Evolutionary conservation across 163 green algal species (phyloP).

Genomic region (Chlorella variabilis): DNA sequence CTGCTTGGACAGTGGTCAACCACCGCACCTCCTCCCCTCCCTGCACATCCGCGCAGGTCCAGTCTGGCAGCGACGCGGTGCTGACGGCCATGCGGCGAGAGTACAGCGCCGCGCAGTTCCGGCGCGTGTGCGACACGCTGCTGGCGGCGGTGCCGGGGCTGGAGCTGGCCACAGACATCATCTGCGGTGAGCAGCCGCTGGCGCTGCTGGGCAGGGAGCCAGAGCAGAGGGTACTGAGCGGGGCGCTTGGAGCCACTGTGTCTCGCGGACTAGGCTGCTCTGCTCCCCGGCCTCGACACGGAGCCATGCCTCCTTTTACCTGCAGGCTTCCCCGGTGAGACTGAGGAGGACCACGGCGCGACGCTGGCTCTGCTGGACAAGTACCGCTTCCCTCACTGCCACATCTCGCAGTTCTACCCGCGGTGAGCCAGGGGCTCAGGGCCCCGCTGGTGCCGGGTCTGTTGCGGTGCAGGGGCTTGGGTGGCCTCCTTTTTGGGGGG

Average conservation of each 20-base stretch:
- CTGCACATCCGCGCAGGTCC: slow-evolving; percentile 38
- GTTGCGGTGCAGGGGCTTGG: neutral
- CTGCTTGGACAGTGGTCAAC: too few species aligned
- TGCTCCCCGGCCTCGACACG: too few species aligned
- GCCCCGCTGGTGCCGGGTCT: neutral
- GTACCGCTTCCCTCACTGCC: slow-evolving; percentile 84
- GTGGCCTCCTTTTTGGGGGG: too few species aligned
- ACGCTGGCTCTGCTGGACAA: slow-evolving; percentile 83
- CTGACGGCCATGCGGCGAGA: slow-evolving; percentile 90
- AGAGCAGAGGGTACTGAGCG: too few species aligned
- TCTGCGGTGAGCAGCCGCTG: slow-evolving; percentile 42
- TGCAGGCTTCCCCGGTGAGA: slow-evolving; percentile 73
- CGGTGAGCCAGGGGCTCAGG: slow-evolving; percentile 41
- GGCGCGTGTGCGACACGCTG: slow-evolving; percentile 79
- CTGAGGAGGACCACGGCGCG: slow-evolving; percentile 72
- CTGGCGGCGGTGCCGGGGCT: slow-evolving; percentile 68
- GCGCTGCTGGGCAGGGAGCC: neutral
- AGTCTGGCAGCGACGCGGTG: slow-evolving; percentile 82
- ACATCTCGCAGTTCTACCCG: slow-evolving; percentile 94
- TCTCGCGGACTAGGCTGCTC: too few species aligned
- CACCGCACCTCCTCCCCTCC: neutral
- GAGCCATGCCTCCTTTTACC: too few species aligned
- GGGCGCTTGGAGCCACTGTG: too few species aligned
- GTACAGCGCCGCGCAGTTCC: slow-evolving; percentile 88
- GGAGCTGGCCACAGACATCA: slow-evolving; percentile 94